phyloP scores from a whole-genome alignment of 2,329 filamentous ascomycete species.

The Calonectria leucothoes region DNA sequence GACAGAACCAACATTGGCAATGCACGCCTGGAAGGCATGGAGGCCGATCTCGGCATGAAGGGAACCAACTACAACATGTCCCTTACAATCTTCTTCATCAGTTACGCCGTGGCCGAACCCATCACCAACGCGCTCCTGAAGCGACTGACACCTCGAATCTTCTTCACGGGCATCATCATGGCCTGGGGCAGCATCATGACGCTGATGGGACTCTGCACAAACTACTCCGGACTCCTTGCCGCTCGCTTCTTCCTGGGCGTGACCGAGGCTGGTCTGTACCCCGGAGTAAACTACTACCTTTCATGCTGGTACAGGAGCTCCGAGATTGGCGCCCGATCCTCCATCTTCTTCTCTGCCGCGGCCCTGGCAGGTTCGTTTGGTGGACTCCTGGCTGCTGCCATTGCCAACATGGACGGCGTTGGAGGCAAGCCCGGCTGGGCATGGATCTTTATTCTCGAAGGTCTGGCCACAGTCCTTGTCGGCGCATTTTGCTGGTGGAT shows the following conservation, averaged over 20 bases:
- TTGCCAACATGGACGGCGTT: constrained; percentile 73
- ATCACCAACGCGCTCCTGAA: constrained; percentile 76
- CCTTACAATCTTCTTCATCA: constrained; percentile 76
- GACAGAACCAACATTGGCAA: constrained; percentile 60
- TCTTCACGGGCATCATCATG: constrained; percentile 75
- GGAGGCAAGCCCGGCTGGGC: constrained; percentile 65
- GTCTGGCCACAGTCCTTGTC: constrained; percentile 73
- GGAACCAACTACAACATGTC: constrained; percentile 67
- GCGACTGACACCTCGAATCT: constrained; percentile 68
- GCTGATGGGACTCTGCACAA: constrained; percentile 60
- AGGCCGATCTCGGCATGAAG: constrained; percentile 29
- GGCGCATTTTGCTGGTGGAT: constrained; percentile 76
- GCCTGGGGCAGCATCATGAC: constrained; percentile 61
- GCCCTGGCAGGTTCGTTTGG: constrained; percentile 81
- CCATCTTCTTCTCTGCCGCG: constrained; percentile 84
- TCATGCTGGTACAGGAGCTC: constrained; percentile 83
- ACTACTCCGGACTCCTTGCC: constrained; percentile 56
- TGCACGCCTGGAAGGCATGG: constrained; percentile 50
- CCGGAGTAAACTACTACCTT: constrained; percentile 75
- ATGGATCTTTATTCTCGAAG: constrained; percentile 76
- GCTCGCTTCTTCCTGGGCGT: constrained; percentile 71
- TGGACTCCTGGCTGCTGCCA: constrained; percentile 76
- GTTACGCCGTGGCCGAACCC: constrained; percentile 73
- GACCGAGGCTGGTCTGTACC: constrained; percentile 75
- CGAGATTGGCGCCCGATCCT: constrained; percentile 77